Base-by-base conservation (phyloP, 345 rosid genomes). In the Streptanthus diversifolius region DNA sequence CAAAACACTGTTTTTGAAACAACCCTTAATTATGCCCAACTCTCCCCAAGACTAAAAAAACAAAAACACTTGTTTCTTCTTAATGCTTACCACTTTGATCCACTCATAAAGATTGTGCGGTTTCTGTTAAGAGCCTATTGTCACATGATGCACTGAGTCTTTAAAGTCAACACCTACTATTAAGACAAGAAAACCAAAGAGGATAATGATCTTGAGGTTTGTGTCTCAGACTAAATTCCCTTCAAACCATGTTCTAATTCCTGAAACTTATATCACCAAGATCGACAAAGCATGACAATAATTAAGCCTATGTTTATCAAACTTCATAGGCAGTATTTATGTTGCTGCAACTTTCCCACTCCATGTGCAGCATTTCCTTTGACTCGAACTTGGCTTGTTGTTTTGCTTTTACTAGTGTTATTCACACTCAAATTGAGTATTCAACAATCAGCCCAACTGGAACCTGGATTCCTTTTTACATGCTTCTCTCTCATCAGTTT, bases 21-120 rank as follows among this genome's bases (percentile, higher is more conserved):
- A 68, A 75, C 73, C 54, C 73, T 66, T 58, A n/a, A n/a, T n/a
- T n/a, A 9, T 48, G 61, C 32, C 29, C 54, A 74, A 57, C 60
- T 64, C 40, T 71, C 25, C n/a, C 45, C 4, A 48, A 60, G 52
- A 70, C 33, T 0, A 5, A 44, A 44, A 35, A 5, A 51, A 11
- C 19, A 18, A 37, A 2, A 11, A 52, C 14, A 53, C 14, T 63
- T 43, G 78, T 58, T 66, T 66, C 71, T 19, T 56, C 63, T 24
- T 32, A 66, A 52, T 68, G 79, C 70, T 68, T 75, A 61, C 74
- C 65, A 68, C 58, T 75, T 68, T 68, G 74, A 61, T 67, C 63
- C 79, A 75, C 74, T 68, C 63, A 68, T 32, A 51, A 49, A 51
- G 17, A 24, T 33, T 61, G 68, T 9, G 41, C 48, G 60, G 66